Percentiles rank a stretch among this genome's conserved stretches.
These are phyloP conservation scores for Monosporascus sp. DNA, from an alignment of 2,329 filamentous ascomycete species.

Conservation along the genomic window DNA sequence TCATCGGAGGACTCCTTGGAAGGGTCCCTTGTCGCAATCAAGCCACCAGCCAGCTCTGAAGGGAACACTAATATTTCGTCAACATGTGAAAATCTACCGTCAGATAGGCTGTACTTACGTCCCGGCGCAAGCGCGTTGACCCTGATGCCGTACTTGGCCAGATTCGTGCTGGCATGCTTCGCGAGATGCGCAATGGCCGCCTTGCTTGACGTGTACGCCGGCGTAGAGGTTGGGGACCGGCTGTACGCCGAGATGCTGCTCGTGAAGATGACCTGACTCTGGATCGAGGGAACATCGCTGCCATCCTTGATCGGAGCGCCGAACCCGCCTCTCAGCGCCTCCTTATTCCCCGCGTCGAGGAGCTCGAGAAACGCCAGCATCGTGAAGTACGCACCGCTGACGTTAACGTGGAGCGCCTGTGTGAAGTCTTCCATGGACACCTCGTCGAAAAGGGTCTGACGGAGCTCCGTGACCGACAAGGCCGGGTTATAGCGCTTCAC, in stretches of 20 bases:
- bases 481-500: constrained; percentile 24
- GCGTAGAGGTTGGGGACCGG: constrained; percentile 8
- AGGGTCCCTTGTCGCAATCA: constrained; percentile 17
- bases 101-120: constrained; percentile 13
- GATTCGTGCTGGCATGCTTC: constrained; percentile 22
- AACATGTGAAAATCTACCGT: not conserved
- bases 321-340: constrained; percentile 17
- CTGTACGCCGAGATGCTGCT: constrained; percentile 20
- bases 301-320: constrained; percentile 6
- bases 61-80: constrained; percentile 19
- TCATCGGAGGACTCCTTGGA: constrained; percentile 14
- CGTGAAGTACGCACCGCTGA: constrained; percentile 24
- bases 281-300: constrained; percentile 18
- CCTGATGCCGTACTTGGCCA: constrained; percentile 18
- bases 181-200: constrained; percentile 20
- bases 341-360: constrained; percentile 24
- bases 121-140: constrained; percentile 25
- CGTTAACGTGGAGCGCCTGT: constrained; percentile 37
- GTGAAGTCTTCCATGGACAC: constrained; percentile 58
- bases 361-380: constrained; percentile 26
- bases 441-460: constrained; percentile 41
- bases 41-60: constrained; percentile 12
- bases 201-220: constrained; percentile 21
- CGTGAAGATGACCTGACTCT: constrained; percentile 25
- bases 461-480: constrained; percentile 24